Evolutionary conservation across 345 rosid species (phyloP), one percentile per base, ranked within the genome.

Genomic region (Lepidium sativum): DNA sequence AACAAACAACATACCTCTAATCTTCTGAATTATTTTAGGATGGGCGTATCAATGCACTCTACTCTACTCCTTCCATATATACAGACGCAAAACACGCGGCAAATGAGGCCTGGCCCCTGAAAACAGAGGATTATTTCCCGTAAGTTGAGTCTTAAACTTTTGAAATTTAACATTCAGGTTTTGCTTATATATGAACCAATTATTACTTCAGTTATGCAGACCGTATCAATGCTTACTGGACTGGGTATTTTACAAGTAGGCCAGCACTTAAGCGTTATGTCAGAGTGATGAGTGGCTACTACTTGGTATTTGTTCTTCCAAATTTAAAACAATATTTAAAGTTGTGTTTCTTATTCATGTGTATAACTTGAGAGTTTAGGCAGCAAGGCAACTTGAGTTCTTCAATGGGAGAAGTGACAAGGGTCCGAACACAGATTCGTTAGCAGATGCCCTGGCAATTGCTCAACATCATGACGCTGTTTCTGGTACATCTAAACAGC

Each of bases 391-490:
- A 60, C 82, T 94, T 13, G 97, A 94, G 74, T 84, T 87, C 77
- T 89, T 84, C 77, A 79, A 62, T 77, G 97, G 99, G 62, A 84
- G 84, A 77, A 84, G 68, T 66, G 55, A 67, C 54, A 45, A 76
- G 45, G 86, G 96, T 42, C 84, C 85, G 20, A 90, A 80, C 48
- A 88, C 97, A 42, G 89, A 88, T 75, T 80, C 82, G 12, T 66
- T 94, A 72, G 99, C 92, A 4, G 97, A 94, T 82, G 90, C 97
- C 42, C 54, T 94, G 65, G 99, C 97, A 42, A 86, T 84, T 79
- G 89, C 95, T 62, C 99, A 94, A 62, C 99, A 94, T 80, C 99
- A 94, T 67, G 99, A 94, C 53, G 99, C 91, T 44, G 97, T 94
- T 71, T 71, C 86, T 47, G 99, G 97, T 68, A 94, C 99, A 37